Conservation (phyloP, 495 filamentous ascomycete genomes). For the Collariella sp. region DNA sequence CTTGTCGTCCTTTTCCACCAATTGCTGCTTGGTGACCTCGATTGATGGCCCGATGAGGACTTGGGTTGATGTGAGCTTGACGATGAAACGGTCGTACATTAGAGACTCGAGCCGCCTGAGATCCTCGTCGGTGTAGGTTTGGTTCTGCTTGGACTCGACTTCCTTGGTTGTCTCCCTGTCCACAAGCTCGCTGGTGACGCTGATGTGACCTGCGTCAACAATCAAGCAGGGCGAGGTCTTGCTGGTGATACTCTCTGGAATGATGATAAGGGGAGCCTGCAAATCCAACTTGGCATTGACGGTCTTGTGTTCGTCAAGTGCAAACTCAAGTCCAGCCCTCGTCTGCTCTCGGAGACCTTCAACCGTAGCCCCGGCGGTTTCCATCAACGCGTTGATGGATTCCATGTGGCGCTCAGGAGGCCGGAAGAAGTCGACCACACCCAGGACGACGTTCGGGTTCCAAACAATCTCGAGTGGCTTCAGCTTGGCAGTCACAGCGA, state of each 20-base stretch:
- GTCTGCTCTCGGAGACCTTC: constrained; percentile 92
- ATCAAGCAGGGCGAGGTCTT: constrained; percentile 79
- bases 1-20: constrained; percentile 57
- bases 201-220: constrained; percentile 90
- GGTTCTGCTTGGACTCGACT: constrained; percentile 81
- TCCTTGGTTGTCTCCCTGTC: constrained; percentile 81
- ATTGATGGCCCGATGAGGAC: constrained; percentile 92
- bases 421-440: constrained; percentile 87
- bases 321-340: constrained; percentile 88
- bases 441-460: constrained; percentile 85
- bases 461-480: constrained; percentile 96
- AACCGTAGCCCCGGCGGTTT: constrained; percentile 89
- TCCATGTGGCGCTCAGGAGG: constrained; percentile 97
- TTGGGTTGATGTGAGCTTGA: constrained; percentile 89
- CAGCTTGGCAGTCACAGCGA: constrained; percentile 79
- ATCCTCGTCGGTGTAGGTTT: constrained; percentile 81
- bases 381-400: constrained; percentile 87
- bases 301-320: constrained; percentile 94
- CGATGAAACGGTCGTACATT: constrained; percentile 91
- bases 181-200: constrained; percentile 85
- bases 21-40: constrained; percentile 77
- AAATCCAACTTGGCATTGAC: constrained; percentile 93
- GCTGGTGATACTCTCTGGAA: constrained; percentile 82
- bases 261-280: constrained; percentile 90
- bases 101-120: constrained; percentile 76